These are phyloP conservation scores for Pseudopithomyces chartarum DNA, from an alignment of 2,329 filamentous ascomycete genomes.

Conservation along the genomic window DNA sequence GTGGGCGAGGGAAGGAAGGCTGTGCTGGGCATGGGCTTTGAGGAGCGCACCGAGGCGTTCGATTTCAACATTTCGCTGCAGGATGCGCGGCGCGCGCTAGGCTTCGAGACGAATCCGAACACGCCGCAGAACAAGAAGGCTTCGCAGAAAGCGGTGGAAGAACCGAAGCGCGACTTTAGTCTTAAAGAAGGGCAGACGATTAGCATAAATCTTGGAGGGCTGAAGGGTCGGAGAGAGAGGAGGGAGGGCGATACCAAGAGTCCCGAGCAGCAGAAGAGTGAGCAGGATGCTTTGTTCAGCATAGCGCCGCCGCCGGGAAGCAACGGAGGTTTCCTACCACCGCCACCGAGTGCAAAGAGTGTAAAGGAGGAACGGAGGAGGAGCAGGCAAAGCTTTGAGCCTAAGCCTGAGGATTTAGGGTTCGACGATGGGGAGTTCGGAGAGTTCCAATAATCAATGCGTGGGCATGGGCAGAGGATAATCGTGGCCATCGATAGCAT, in stretches of 20 bases:
- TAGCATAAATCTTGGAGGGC: conserved; percentile 73
- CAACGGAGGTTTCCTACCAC: conserved; percentile 60
- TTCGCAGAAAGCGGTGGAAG: conserved; percentile 51
- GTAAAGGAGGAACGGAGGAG: conserved; percentile 65
- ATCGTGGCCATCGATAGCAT: conserved; percentile 7
- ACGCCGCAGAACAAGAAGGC: conserved; percentile 5
- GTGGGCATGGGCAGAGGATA: background rate
- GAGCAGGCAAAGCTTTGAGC: conserved; percentile 52
- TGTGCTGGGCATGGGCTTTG: conserved; percentile 82
- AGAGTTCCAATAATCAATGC: conserved; percentile 66
- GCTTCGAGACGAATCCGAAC: conserved; percentile 55
- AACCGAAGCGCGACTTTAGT: conserved; percentile 74
- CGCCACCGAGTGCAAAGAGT: conserved; percentile 67
- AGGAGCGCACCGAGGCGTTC: conserved; percentile 83
- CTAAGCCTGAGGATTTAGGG: conserved; percentile 66
- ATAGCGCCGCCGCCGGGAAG: conserved; percentile 70
- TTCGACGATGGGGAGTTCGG: conserved; percentile 90
- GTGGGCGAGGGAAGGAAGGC: conserved; percentile 79
- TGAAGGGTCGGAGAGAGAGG: conserved; percentile 53
- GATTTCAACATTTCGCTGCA: conserved; percentile 83
- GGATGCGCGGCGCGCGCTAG: conserved; percentile 74
- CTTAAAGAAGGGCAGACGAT: conserved; percentile 91
- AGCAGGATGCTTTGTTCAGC: conserved; percentile 66
- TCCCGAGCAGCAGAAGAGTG: conserved; percentile 41
- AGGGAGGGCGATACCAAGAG: conserved; percentile 38